phyloP scores from a whole-genome alignment of 345 rosid species.

The Boechera divaricarpa region DNA sequence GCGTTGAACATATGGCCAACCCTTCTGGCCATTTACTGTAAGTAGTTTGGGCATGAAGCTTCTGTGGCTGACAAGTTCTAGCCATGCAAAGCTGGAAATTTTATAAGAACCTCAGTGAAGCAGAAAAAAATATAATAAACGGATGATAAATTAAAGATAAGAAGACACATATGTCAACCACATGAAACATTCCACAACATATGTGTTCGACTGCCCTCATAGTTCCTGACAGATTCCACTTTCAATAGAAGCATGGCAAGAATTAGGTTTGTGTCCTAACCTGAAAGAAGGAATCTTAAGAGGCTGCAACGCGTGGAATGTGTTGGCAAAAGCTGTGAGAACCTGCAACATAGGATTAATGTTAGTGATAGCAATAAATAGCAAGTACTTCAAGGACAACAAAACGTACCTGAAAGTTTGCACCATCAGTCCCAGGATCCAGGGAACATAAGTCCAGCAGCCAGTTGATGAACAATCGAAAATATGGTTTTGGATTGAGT shows the following conservation, averaged over 20 bases:
- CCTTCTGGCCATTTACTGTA: slow-evolving; percentile 80
- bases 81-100: slow-evolving; percentile 91
- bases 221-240: slow-evolving; percentile 5
- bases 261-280: slow-evolving; percentile 48
- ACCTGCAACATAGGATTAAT: slow-evolving; percentile 57
- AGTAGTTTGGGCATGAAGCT: slow-evolving; percentile 98
- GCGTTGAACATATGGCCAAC: slow-evolving; percentile 92
- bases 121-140: background rate
- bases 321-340: slow-evolving; percentile 79
- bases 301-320: slow-evolving; percentile 92
- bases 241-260: slow-evolving; percentile 7
- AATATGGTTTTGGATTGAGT: slow-evolving; percentile 92
- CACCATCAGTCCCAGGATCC: slow-evolving; percentile 70
- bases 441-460: slow-evolving; percentile 69
- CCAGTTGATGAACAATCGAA: slow-evolving; percentile 90
- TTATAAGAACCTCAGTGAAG: slow-evolving; percentile 9
- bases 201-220: slow-evolving; percentile 13
- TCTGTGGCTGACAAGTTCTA: slow-evolving; percentile 93
- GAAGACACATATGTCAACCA: background rate
- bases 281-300: slow-evolving; percentile 94
- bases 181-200: background rate
- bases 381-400: slow-evolving; percentile 25
- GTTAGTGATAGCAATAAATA: slow-evolving; percentile 31
- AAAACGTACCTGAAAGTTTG: slow-evolving; percentile 72
- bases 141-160: background rate